Evolutionary conservation across 345 rosid species (phyloP).

Genomic region (Trapa incisa): DNA sequence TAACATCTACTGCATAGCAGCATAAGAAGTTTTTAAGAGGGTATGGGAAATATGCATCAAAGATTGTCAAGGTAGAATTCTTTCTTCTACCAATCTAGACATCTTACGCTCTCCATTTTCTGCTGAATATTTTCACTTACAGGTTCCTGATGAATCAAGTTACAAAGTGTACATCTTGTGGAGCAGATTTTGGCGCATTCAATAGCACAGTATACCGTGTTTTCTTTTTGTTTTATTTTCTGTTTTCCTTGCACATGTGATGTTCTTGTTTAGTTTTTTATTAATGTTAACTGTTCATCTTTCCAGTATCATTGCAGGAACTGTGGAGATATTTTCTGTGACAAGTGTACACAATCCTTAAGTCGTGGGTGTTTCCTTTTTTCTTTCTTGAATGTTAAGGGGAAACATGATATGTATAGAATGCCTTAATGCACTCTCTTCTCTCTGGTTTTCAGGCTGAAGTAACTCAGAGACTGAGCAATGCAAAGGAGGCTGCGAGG

Average conservation of each 20-base stretch:
- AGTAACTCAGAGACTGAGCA: conserved; percentile 82
- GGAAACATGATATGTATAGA: background rate
- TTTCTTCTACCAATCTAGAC: background rate
- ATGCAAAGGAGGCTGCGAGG: conserved; percentile 68
- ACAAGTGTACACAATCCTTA: conserved; percentile 61
- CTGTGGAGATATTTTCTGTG: conserved; percentile 97
- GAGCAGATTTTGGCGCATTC: conserved; percentile 80
- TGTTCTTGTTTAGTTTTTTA: background rate
- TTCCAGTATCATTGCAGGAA: conserved; percentile 96
- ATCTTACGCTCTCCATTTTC: background rate
- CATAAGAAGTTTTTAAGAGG: background rate
- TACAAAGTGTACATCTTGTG: conserved; percentile 77
- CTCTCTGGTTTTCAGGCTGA: conserved; percentile 43
- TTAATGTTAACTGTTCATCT: conserved; percentile 6
- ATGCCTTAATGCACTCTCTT: background rate
- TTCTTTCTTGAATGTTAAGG: background rate
- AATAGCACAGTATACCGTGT: conserved; percentile 45
- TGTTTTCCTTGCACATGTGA: background rate
- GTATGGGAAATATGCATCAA: background rate
- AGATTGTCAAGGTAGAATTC: background rate
- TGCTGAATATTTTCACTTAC: conserved; percentile 5
- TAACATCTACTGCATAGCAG: too few species aligned
- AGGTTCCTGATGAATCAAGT: conserved; percentile 96
- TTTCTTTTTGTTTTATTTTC: background rate
- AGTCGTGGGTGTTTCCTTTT: background rate